Conservation (phyloP, 345 rosid genomes). For the Atalantia buxifolia region DNA sequence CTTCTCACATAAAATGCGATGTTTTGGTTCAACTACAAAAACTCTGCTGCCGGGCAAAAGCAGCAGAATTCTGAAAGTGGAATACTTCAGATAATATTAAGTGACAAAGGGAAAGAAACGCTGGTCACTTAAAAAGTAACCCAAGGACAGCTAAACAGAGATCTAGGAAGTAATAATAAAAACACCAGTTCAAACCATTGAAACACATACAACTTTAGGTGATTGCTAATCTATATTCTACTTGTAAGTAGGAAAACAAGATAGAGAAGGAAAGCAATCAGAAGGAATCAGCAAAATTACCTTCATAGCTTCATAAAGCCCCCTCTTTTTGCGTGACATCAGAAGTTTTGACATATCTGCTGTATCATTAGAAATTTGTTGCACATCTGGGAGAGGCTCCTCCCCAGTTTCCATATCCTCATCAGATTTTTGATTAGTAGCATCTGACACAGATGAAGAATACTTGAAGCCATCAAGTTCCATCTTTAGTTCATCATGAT, state of each 20-base stretch:
- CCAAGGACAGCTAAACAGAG: neutral
- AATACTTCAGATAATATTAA: neutral
- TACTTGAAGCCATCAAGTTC: conserved; percentile 45
- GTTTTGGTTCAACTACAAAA: neutral
- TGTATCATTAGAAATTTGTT: conserved; percentile 34
- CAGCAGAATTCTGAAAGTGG: neutral
- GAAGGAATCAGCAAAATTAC: conserved; percentile 28
- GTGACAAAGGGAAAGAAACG: neutral
- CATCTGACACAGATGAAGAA: conserved; percentile 23
- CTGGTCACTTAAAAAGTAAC: neutral
- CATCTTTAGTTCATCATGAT: conserved; percentile 73
- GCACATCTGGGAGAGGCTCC: conserved; percentile 32
- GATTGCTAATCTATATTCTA: neutral
- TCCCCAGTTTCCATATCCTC: conserved; percentile 30
- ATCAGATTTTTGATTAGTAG: conserved; percentile 15
- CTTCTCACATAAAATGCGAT: neutral
- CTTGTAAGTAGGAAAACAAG: neutral
- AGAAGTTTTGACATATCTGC: conserved; percentile 30
- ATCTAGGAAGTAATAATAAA: neutral
- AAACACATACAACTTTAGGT: neutral
- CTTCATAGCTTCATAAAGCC: conserved; percentile 62
- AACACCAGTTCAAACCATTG: neutral
- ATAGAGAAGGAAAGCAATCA: neutral
- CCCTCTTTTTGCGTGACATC: conserved; percentile 72
- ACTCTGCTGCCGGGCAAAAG: neutral